Percentiles rank a stretch among this genome's conserved stretches.
Conservation (phyloP, 176 grass and related monocot genomes). For the Oryza brachyantha region DNA sequence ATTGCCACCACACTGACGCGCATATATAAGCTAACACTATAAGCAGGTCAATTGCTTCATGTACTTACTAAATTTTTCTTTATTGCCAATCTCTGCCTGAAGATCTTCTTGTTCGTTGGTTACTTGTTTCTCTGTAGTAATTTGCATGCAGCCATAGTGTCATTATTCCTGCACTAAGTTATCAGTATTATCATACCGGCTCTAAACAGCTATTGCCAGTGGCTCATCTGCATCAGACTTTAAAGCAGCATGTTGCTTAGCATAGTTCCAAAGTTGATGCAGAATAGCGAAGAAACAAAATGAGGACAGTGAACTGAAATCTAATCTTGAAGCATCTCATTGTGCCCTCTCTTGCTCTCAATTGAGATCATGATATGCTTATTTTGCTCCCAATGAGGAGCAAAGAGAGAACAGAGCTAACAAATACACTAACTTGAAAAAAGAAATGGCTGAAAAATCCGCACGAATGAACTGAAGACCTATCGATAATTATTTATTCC, state of each 20-base stretch:
- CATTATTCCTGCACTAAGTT: background rate
- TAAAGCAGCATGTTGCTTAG: conserved; percentile 1
- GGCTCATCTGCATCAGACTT: background rate
- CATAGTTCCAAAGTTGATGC: background rate
- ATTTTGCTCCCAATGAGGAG: conserved; percentile 16
- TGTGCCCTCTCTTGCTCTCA: background rate
- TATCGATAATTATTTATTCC: conserved; percentile 13
- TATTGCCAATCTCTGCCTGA: background rate
- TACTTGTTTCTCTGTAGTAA: conserved; percentile 16
- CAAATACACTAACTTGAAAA: background rate
- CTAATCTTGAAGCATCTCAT: background rate
- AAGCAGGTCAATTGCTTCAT: background rate
- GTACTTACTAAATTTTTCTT: background rate
- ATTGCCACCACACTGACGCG: background rate
- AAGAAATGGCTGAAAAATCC: background rate
- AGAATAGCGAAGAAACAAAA: conserved; percentile 9
- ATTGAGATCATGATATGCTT: conserved; percentile 21
- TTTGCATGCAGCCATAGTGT: background rate
- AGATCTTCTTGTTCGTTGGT: conserved; percentile 8
- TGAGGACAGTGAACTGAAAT: background rate
- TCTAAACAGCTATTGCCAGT: conserved; percentile 12
- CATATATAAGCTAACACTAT: background rate
- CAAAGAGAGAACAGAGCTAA: background rate
- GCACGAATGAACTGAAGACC: conserved; percentile 2
- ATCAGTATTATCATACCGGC: background rate